phyloP scores from a whole-genome alignment of 2,329 filamentous ascomycete species.

The Cladophialophora exuberans region DNA sequence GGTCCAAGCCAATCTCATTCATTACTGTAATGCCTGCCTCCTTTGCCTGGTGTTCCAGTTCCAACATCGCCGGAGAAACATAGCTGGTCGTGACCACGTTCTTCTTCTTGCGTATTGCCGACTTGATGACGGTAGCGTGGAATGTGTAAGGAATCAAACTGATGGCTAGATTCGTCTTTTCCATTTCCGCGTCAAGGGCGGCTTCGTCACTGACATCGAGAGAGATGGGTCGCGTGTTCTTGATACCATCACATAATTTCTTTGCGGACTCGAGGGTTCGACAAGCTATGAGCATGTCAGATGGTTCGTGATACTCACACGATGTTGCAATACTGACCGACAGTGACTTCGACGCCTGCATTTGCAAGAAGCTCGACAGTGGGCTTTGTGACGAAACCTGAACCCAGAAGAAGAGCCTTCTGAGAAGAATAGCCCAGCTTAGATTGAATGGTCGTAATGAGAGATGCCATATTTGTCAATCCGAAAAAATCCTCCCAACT shows the following conservation, averaged over 20 bases:
- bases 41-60: constrained; percentile 80
- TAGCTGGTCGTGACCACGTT: constrained; percentile 95
- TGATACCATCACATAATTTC: constrained; percentile 72
- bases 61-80: constrained; percentile 88
- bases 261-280: constrained; percentile 77
- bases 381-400: constrained; percentile 58
- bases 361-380: constrained; percentile 66
- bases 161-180: constrained; percentile 78
- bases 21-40: constrained; percentile 93
- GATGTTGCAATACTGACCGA: too few species aligned
- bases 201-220: constrained; percentile 78
- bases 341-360: constrained; percentile 65
- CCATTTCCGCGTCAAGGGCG: constrained; percentile 79
- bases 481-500: neutral
- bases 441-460: constrained; percentile 28
- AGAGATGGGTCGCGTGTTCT: constrained; percentile 74
- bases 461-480: constrained; percentile 20
- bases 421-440: constrained; percentile 26
- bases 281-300: constrained; percentile 62
- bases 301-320: constrained; percentile 15
- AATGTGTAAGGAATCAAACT: constrained; percentile 88
- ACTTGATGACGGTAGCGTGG: constrained; percentile 88
- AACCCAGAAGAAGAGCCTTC: constrained; percentile 33
- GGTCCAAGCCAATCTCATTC: constrained; percentile 84
- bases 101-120: constrained; percentile 90